Percentiles rank a stretch among this genome's conserved stretches.
Evolutionary conservation across 371 early-diverging fungal species (phyloP).

Genomic region (Mortierella sp.): DNA sequence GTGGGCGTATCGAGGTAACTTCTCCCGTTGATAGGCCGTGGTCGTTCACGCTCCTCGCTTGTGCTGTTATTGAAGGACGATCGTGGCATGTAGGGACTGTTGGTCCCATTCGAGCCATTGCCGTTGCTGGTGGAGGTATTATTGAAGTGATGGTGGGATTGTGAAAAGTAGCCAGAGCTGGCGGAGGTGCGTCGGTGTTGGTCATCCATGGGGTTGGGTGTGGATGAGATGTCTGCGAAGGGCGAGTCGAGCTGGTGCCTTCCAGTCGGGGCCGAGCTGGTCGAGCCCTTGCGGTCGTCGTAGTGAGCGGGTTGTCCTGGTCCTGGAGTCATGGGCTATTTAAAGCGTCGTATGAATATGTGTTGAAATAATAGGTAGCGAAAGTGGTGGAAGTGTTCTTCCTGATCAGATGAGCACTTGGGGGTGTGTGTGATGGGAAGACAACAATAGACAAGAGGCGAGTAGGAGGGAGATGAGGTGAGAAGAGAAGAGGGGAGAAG

Average conservation of each 20-base stretch:
- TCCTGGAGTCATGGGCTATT: slow-evolving; percentile 3
- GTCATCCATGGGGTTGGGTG: not conserved
- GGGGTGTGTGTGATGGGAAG: not conserved
- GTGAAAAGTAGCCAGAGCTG: slow-evolving; percentile 38
- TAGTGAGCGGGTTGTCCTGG: slow-evolving; percentile 29
- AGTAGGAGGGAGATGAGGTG: slow-evolving; percentile 6
- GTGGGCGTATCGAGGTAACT: slow-evolving; percentile 16
- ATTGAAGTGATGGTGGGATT: slow-evolving; percentile 15
- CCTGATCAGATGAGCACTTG: too few relatives aligned
- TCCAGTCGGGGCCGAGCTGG: slow-evolving; percentile 21
- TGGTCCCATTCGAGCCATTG: not conserved
- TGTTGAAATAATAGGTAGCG: too few relatives aligned
- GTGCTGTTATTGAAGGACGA: slow-evolving; percentile 10
- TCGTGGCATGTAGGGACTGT: not conserved
- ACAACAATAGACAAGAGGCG: not conserved
- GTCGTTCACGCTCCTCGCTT: slow-evolving; percentile 20
- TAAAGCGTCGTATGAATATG: not conserved
- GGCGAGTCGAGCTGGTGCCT: slow-evolving; percentile 16
- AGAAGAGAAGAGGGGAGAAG: not conserved
- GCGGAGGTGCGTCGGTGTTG: slow-evolving; percentile 39
- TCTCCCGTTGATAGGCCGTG: slow-evolving; percentile 13
- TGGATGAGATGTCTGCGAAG: slow-evolving; percentile 2
- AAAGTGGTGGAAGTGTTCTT: too few relatives aligned
- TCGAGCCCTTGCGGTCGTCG: slow-evolving; percentile 36
- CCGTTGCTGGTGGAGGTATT: not conserved